Base-by-base conservation (phyloP, 179 eudicot species). In the Corrigiola litoralis region DNA sequence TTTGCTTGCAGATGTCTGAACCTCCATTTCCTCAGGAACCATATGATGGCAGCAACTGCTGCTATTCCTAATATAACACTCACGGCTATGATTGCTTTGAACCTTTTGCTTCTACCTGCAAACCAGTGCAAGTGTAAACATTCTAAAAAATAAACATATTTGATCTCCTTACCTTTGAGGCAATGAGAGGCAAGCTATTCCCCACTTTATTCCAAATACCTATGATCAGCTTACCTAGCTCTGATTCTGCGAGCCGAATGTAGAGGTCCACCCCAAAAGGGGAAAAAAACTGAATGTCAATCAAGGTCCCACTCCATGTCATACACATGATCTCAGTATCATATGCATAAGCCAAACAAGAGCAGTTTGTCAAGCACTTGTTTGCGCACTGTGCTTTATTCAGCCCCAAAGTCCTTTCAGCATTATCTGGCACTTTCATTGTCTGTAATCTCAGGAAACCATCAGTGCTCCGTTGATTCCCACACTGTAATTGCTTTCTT, bases 161-260 rank as follows among this genome's bases (percentile, higher is more conserved):
- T n/a, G n/a, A n/a, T n/a, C n/a, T n/a, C n/a, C n/a, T n/a, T n/a
- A n/a, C n/a, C n/a, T n/a, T n/a, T n/a, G n/a, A n/a, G n/a, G n/a
- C n/a, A n/a, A n/a, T n/a, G n/a, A n/a, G n/a, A n/a, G n/a, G n/a
- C n/a, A n/a, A n/a, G n/a, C n/a, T n/a, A n/a, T n/a, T n/a, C n/a
- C n/a, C n/a, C n/a, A n/a, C n/a, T n/a, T n/a, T n/a, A n/a, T n/a
- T n/a, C n/a, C n/a, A n/a, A n/a, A n/a, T n/a, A n/a, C n/a, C n/a
- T n/a, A n/a, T n/a, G n/a, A n/a, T n/a, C n/a, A n/a, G n/a, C 58
- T 34, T 27, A 66, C 76, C 76, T 44, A 72, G 62, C 56, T 72
- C 76, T 13, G 71, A 72, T 42, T 60, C 50, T 41, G 67, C 40
- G 48, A 72, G 59, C 44, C 67, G 71, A 5, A 66, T 37, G 57